These are phyloP conservation scores for Pyrus communis DNA, from an alignment of 306 rosid genomes.

Conservation along the genomic window DNA sequence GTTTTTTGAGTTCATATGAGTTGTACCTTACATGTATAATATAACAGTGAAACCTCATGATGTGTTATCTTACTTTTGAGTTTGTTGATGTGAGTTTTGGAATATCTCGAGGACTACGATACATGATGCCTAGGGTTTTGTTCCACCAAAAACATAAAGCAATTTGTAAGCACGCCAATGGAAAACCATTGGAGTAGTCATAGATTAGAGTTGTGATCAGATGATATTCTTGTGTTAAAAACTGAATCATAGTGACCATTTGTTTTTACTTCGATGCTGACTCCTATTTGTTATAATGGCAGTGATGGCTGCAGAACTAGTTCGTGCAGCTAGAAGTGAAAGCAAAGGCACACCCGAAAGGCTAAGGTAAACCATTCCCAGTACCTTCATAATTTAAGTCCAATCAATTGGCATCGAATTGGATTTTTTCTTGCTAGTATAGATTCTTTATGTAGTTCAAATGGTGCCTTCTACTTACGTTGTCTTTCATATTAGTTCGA, in stretches of 20 bases:
- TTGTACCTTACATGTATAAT: neutral
- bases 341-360: conserved; percentile 56
- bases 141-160: neutral
- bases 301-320: conserved; percentile 97
- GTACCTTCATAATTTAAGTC: conserved; percentile 1
- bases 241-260: neutral
- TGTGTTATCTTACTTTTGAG: neutral
- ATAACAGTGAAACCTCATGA: neutral
- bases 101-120: neutral
- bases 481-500: neutral
- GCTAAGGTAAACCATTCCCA: conserved; percentile 45
- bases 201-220: neutral
- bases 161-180: neutral
- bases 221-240: neutral
- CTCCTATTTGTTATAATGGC: conserved; percentile 8
- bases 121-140: neutral
- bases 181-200: neutral
- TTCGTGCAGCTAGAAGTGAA: conserved; percentile 63
- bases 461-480: neutral
- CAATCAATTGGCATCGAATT: neutral
- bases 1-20: neutral
- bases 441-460: neutral
- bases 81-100: neutral
- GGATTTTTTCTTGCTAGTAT: neutral
- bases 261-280: conserved; percentile 3